A percentile compares a stretch with the other conserved stretches of the same genome.
Evolutionary conservation across 768 basidiomycete species (phyloP).

Genomic region (Boletus sp.): DNA sequence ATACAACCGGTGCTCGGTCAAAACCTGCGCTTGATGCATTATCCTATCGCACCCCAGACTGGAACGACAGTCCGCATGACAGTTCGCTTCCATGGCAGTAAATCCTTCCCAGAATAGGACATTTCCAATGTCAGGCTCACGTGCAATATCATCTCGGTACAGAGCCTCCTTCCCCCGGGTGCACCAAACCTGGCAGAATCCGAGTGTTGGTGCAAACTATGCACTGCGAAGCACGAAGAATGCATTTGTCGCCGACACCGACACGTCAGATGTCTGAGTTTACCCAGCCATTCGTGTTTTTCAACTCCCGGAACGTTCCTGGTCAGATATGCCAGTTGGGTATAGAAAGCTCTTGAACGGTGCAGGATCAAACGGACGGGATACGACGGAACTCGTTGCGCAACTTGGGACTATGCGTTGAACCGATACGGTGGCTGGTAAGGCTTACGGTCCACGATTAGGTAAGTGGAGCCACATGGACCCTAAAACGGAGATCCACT

Average conservation of each 20-base stretch:
- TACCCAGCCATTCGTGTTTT: background rate
- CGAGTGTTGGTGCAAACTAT: background rate
- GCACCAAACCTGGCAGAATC: background rate
- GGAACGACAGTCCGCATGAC: conserved; percentile 11
- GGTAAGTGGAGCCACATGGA: conserved; percentile 15
- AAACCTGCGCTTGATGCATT: too few species aligned
- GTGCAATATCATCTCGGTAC: conserved; percentile 10
- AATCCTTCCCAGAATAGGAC: conserved; percentile 15
- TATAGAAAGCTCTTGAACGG: background rate
- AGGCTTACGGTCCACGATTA: background rate
- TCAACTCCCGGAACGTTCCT: background rate
- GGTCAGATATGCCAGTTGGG: background rate
- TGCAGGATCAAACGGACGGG: background rate
- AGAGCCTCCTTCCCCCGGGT: background rate
- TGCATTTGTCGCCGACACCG: background rate
- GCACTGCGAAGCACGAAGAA: background rate
- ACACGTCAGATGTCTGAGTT: background rate
- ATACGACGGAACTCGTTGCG: background rate
- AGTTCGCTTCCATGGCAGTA: conserved; percentile 12
- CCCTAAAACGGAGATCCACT: conserved; percentile 22
- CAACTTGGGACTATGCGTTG: background rate
- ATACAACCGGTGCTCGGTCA: background rate
- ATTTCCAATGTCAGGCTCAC: conserved; percentile 20
- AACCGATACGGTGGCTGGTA: too few species aligned
- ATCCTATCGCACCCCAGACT: too few species aligned